Base-by-base conservation (phyloP, 306 rosid species). In the Echinosophora koreensis region DNA sequence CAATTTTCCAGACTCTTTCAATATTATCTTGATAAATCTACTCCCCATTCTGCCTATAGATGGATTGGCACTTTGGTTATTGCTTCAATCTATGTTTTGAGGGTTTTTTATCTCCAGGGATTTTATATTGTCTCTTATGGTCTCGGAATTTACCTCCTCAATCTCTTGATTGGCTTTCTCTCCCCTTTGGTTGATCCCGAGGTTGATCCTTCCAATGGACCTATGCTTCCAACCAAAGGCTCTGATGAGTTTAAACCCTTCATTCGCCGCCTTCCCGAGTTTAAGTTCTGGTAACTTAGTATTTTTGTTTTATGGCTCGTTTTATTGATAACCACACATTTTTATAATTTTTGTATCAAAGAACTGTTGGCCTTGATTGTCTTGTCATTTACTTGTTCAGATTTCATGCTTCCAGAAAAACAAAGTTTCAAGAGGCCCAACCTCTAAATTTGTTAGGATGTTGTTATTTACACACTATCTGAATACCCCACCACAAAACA, bases 191-290 rank as follows among this genome's bases (percentile, higher is more conserved):
- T 83, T 76, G 96, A 93, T 84, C 97, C 97, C 2, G 92, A 93
- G 76, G 71, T 78, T 80, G 97, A 89, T 6, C 78, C 78, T 74
- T 86, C 91, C 4, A 84, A 82, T 44, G 86, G 85, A 39, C 79
- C 96, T 46, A 10, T 82, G 77, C 92, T 93, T 39, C 97, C 97
- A 0, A 93, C 94, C 6, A 93, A 90, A 80, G 97, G 94, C n/a
- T 93, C 97, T 0, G 97, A 93, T 62, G 97, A 93, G 70, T 93
- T 90, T 84, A 93, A 88, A 76, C 97, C 97, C 1, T 93, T 93
- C 92, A 87, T 93, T 69, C 97, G 97, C 73, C 82, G 96, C 2
- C 97, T 93, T 66, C 97, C 97, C 7, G 97, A 93, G 78, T 90
- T 93, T 44, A 93, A 93, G 89, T 93, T 93, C 88, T 93, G 97